Evolutionary conservation across 805 yeast genomes (phyloP), one percentile per base, ranked within the genome.

Genomic region (Pichia ethanolica): DNA sequence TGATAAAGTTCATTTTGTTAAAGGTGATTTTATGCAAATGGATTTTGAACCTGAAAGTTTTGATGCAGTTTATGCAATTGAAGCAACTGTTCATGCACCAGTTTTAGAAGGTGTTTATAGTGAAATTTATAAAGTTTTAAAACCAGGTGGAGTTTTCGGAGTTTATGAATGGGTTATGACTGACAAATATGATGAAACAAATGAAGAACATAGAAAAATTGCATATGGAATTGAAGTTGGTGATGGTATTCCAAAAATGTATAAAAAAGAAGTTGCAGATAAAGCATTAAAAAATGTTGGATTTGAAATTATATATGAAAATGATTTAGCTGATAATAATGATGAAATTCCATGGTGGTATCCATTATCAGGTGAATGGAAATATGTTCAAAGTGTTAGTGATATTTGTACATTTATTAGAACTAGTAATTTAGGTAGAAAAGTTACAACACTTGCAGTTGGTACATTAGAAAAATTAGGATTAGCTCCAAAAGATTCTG

Each of bases 121-220:
- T 50, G 96, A 91, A 74, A 91, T 91, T 64, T 93, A 81, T 81
- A 88, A 88, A 66, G 97, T 89, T 14, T 78, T 91, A 69, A 93
- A 93, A 72, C 98, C 99, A 60, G 98, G 98, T 65, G 99, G 99
- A 69, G 81, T 76, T 44, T 93, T 93, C 58, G 99, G 97, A 67
- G 98, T 93, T 47, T 93, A 93, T 73, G 99, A 93, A 72, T 93
- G 99, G 99, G 98, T 93, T 56, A 86, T 93, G 96, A 93, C 98
- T 54, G 96, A 89, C 62, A 76, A 72, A 45, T 93, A 89, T 67
- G 98, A 93, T 66, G 95, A 86, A 71, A 70, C 70, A 51, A 89
- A 88, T 70, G 79, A 81, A 59, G 90, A 82, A 69, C 99, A 93
- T 73, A 86, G 97, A 71, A 85, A 84, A 66, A 87, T 93, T 56